Evolutionary conservation across 495 filamentous ascomycete species (phyloP), one percentile per base, ranked within the genome.

Genomic region (Hypoxylon intermedium): DNA sequence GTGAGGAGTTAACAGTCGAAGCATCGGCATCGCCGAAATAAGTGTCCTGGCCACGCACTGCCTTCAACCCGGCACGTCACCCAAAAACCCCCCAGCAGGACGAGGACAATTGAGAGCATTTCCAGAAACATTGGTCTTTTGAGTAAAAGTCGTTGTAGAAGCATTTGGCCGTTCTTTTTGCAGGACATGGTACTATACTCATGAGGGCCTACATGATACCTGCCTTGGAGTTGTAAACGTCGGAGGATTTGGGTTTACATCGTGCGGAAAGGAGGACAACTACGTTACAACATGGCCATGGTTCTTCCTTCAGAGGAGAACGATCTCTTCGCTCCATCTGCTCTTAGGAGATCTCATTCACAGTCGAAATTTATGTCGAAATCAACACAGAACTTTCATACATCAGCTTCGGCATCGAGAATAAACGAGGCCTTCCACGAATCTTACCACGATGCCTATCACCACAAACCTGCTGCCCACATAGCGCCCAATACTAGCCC

Each of bases 271-370:
- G 31, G 46, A 33, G 37, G 45, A 42, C n/a, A 9, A 36, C 16
- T 28, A 21, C 21, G 12, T 42, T 53, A 57, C 58, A 48, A 51
- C 9, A 81, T 80, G 77, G 76, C 79, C 34, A 72, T 79, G 30
- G 77, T 78, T 61, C 64, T 80, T 38, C 60, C 76, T 31, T 74
- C 73, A 1, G 77, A 81, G 44, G 78, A 80, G 52, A 75, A 63
- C 34, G 69, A 69, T 52, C 75, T 74, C 61, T 81, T 80, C 70
- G 67, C 75, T 19, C 56, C 72, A 21, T 65, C 77, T 5, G 42
- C 73, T 18, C 58, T 81, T 58, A 77, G 77, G 54, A 77, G 79
- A 44, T 79, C 79, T 33, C 74, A 79, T 46, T 81, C 79, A 19
- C 79, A 81, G 60, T 72, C 75, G 24, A 77, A 75, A 50, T 76